Base-by-base conservation (phyloP, 2,329 filamentous ascomycete genomes). In the Curvularia eragrostidis region DNA sequence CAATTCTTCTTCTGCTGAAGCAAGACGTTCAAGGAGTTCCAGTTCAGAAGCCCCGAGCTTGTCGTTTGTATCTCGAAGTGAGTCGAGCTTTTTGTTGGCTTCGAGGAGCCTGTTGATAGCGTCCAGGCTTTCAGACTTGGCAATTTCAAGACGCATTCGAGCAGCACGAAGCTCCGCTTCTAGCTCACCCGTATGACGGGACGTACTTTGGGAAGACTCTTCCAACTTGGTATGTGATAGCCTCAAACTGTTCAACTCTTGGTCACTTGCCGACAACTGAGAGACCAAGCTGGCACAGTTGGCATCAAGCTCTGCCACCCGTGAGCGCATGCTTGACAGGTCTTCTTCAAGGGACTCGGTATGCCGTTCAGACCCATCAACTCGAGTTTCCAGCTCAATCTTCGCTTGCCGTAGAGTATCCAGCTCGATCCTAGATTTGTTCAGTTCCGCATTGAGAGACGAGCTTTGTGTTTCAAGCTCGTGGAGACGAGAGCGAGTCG, bases 1-100 rank as follows among this genome's bases (percentile, higher is more conserved):
- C 15, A 77, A 58, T 23, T 77, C 73, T 18, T 72, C 60, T 52
- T 77, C 75, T 3, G 75, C 72, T 23, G 65, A 60, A 2, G 65
- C 57, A 26, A 77, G 65, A 26, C 71, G 69, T 9, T 52, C 43
- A 5, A 63, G 28, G 7, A 77, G 56, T 36, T 68, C 65, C n/a
- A 67, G 68, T 50, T 76, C 73, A 8, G 70, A 73, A 30, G 64
- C 48, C 21, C 72, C 68, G 13, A 73, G 63, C 39, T 68, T 64
- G 5, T 57, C 48, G 12, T 74, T 74, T 4, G 68, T 63, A 13
- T 66, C 59, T 19, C 67, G 70, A 19, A 77, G 58, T 8, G 59
- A 57, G 9, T 58, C 48, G 13, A 76, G 58, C 34, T 76, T 69
- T 36, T 68, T 63, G 30, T 76, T 67, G 6, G 69, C 68, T 36